These are phyloP conservation scores for Neurospora sp. DNA, from an alignment of 495 filamentous ascomycete species.

Conservation along the genomic window DNA sequence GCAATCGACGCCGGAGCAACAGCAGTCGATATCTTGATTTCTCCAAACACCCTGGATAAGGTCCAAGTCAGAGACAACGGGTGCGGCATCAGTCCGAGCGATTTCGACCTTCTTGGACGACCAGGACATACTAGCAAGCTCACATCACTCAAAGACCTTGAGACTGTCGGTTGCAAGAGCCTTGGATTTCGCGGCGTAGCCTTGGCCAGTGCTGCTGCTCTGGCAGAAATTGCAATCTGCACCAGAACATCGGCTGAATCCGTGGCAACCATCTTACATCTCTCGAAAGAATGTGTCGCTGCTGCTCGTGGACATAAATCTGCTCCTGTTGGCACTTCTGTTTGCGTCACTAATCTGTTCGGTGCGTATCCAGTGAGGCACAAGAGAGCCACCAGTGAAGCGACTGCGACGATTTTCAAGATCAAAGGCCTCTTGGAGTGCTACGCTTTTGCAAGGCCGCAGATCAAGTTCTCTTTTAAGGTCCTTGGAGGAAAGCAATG, in stretches of 20 bases:
- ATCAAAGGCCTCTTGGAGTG: constrained; percentile 61
- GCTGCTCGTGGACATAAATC: constrained; percentile 37
- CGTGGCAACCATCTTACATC: constrained; percentile 40
- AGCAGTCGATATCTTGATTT: constrained; percentile 62
- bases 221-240: constrained; percentile 55
- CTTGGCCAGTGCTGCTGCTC: constrained; percentile 63
- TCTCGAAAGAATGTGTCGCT: constrained; percentile 31
- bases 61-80: constrained; percentile 91
- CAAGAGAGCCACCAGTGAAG: constrained; percentile 52
- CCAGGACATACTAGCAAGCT: constrained; percentile 84
- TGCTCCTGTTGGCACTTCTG: constrained; percentile 70
- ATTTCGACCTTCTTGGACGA: constrained; percentile 58
- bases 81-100: constrained; percentile 61
- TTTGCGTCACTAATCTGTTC: constrained; percentile 60
- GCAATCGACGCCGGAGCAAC: constrained; percentile 74
- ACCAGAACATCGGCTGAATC: constrained; percentile 63
- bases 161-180: constrained; percentile 49
- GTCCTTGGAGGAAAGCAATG: constrained; percentile 56
- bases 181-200: constrained; percentile 88
- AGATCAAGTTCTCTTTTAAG: constrained; percentile 54
- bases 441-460: constrained; percentile 65
- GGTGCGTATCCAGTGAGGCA: constrained; percentile 63
- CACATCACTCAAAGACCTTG: constrained; percentile 59
- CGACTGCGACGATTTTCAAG: constrained; percentile 49
- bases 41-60: constrained; percentile 65